Base-by-base conservation (phyloP, 805 yeast species). In the Kluyveromyces dobzhanskii region DNA sequence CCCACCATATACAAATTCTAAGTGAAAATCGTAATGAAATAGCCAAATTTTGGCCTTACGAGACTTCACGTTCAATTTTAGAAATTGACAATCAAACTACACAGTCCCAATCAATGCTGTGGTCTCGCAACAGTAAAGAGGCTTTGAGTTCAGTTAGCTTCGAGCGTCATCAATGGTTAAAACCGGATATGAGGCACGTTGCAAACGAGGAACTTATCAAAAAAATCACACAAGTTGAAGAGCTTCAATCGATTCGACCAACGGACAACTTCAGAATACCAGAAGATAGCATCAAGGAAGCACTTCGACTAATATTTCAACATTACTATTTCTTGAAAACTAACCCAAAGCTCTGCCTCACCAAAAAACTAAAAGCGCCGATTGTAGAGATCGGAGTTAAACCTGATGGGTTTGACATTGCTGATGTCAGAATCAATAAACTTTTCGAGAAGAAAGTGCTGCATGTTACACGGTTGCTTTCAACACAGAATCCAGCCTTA, bases 381-480 rank as follows among this genome's bases (percentile, higher is more conserved):
- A 47, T 51, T 17, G 55, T 51, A 4, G 49, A 47, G 37, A 47
- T 51, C 9, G 51, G 51, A 8, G 35, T 51, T 47, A 44, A 48
- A 23, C 51, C 53, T 4, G 40, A 48, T 24, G 55, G 55, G 11
- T 40, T 44, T 11, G 49, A 49, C 25, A 44, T 46, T 16, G 44
- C 53, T 7, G 49, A 40, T 14, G 40, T 40, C 5, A 40, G 55
- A 21, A 44, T 47, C 24, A 37, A 39, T 16, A 51, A 51, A 30
- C 23, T 49, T 21, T 49, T 49, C 41, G 40, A 41, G 30, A 28
- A 42, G 5, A 51, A 41, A 32, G 45, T 44, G 10, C 43, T 41
- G n/a, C 35, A 23, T 30, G 47, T 37, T 34, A 48, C 44, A 46
- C 50, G 34, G 30, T 42, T 44, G 33, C 48, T 45, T 35, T 50